Percentiles rank a stretch among this genome's conserved stretches.
Evolutionary conservation across 2,329 filamentous ascomycete genomes (phyloP).

Genomic region (Dactylonectria estremocensis): DNA sequence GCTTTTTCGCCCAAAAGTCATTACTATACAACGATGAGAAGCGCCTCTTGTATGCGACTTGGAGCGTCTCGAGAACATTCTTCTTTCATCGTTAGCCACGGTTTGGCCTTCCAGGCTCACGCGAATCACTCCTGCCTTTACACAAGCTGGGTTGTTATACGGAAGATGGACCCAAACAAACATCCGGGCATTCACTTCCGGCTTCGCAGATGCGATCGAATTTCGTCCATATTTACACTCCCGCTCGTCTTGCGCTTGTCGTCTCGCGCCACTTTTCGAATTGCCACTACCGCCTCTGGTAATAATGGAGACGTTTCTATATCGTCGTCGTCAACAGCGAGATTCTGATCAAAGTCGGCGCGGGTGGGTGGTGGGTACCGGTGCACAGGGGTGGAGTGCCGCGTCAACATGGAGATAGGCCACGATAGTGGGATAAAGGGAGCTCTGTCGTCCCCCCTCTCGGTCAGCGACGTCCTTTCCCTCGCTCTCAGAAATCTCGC

Average conservation of each 20-base stretch:
- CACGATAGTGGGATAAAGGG: slow-evolving; percentile 47
- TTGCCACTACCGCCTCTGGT: slow-evolving; percentile 52
- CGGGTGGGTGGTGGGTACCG: slow-evolving; percentile 53
- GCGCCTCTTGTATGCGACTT: slow-evolving; percentile 56
- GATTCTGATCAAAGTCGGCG: slow-evolving; percentile 56
- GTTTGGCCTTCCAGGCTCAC: slow-evolving; percentile 12
- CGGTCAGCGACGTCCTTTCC: slow-evolving; percentile 47
- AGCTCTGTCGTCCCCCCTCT: slow-evolving; percentile 9
- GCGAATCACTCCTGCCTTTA: slow-evolving; percentile 60
- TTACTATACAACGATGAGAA: slow-evolving; percentile 59
- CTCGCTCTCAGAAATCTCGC: slow-evolving; percentile 48
- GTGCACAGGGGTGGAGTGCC: slow-evolving; percentile 49
- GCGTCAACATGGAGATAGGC: slow-evolving; percentile 48
- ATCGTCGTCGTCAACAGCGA: slow-evolving; percentile 51
- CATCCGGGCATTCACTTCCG: slow-evolving; percentile 57
- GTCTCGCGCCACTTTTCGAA: slow-evolving; percentile 46
- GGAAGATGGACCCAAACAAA: slow-evolving; percentile 73
- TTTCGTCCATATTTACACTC: slow-evolving; percentile 50
- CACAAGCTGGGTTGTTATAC: slow-evolving; percentile 72
- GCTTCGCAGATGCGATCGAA: slow-evolving; percentile 52
- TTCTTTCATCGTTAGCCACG: slow-evolving; percentile 34
- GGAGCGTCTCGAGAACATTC: slow-evolving; percentile 63
- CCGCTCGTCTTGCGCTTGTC: slow-evolving; percentile 42
- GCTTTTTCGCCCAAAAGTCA: slow-evolving; percentile 65
- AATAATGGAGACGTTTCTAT: slow-evolving; percentile 51